Evolutionary conservation across 1,284 basidiomycete species (phyloP).

Genomic region (Leccinum subatratum): DNA sequence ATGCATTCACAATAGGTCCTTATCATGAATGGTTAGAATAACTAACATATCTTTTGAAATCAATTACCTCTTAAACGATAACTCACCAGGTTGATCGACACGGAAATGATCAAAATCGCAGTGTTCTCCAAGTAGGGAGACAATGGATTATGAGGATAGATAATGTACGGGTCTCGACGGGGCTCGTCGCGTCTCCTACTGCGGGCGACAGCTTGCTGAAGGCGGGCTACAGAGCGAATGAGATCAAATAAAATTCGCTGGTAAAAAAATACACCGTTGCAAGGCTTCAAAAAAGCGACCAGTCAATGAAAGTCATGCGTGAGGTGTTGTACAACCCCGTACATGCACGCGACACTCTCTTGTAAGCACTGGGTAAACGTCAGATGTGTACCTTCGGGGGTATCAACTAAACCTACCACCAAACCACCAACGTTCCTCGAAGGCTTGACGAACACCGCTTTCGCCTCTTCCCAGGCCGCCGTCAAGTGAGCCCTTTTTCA

Average conservation of each 20-base stretch:
- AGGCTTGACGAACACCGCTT: slow-evolving; percentile 50
- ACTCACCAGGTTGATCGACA: slow-evolving; percentile 50
- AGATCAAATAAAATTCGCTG: neutral
- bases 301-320: slow-evolving; percentile 82
- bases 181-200: slow-evolving; percentile 30
- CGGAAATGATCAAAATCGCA: slow-evolving; percentile 82
- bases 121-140: slow-evolving; percentile 81
- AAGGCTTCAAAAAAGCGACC: slow-evolving; percentile 75
- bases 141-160: slow-evolving; percentile 69
- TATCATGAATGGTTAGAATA: slow-evolving; percentile 27
- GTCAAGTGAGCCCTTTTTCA: neutral
- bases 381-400: neutral
- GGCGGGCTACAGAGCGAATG: slow-evolving; percentile 38
- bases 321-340: slow-evolving; percentile 75
- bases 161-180: slow-evolving; percentile 41
- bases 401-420: slow-evolving; percentile 40
- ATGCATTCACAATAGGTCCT: slow-evolving; percentile 78
- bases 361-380: slow-evolving; percentile 60
- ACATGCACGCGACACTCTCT: slow-evolving; percentile 89
- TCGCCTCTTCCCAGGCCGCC: neutral
- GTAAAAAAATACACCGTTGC: slow-evolving; percentile 54
- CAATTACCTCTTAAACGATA: slow-evolving; percentile 51
- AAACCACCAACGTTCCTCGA: slow-evolving; percentile 61
- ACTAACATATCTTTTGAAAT: neutral
- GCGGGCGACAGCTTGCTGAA: slow-evolving; percentile 51